Conservation (phyloP, 805 yeast genomes). For the Saccharomycopsis fermentans region DNA sequence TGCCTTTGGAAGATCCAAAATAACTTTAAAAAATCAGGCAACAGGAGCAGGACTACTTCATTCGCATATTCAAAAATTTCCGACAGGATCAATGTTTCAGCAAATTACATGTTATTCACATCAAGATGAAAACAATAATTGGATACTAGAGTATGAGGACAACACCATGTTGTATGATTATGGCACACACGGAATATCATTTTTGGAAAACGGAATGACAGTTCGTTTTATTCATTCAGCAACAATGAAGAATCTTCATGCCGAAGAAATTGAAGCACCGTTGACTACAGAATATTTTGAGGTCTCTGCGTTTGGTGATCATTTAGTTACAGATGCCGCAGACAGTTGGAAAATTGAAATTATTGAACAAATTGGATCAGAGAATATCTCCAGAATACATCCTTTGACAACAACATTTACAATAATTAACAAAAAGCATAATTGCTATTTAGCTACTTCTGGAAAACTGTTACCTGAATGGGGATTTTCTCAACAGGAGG, state of each 20-base stretch:
- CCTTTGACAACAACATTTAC: slow-evolving; percentile 83
- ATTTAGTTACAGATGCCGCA: slow-evolving; percentile 50
- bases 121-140: slow-evolving; percentile 62
- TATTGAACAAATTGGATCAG: slow-evolving; percentile 45
- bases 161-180: slow-evolving; percentile 26
- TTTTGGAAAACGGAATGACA: slow-evolving; percentile 45
- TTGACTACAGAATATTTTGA: slow-evolving; percentile 43
- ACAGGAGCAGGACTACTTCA: slow-evolving; percentile 63
- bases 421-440: slow-evolving; percentile 52
- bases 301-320: slow-evolving; percentile 65
- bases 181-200: slow-evolving; percentile 25
- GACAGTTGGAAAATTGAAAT: slow-evolving; percentile 73
- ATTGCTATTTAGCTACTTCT: slow-evolving; percentile 78
- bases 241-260: slow-evolving; percentile 58
- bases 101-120: slow-evolving; percentile 72
- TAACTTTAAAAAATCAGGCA: slow-evolving; percentile 50
- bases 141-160: slow-evolving; percentile 29
- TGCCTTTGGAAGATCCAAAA: slow-evolving; percentile 41
- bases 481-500: slow-evolving; percentile 98
- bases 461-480: slow-evolving; percentile 82
- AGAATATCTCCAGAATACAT: slow-evolving; percentile 46
- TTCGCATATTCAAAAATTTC: slow-evolving; percentile 61
- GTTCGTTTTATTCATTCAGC: slow-evolving; percentile 51
- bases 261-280: slow-evolving; percentile 58
- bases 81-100: slow-evolving; percentile 67